These are phyloP conservation scores for Aspergillus luchuensis DNA, from an alignment of 2,329 filamentous ascomycete species.

Conservation along the genomic window DNA sequence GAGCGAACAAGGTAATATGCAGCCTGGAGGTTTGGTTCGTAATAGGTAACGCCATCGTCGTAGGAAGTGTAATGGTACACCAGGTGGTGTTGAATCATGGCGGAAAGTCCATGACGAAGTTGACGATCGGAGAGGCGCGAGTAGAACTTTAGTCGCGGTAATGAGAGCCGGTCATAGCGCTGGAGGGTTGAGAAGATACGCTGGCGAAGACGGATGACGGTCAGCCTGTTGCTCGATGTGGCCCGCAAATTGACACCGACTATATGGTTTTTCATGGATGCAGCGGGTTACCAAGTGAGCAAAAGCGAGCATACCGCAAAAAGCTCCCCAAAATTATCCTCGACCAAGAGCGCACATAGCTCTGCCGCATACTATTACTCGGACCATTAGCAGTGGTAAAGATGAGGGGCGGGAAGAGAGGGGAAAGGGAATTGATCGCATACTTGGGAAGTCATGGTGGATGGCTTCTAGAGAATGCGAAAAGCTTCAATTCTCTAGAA, in stretches of 20 bases:
- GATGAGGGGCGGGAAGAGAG: background rate
- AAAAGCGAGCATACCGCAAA: slow-evolving; percentile 69
- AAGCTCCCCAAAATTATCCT: slow-evolving; percentile 87
- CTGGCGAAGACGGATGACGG: slow-evolving; percentile 49
- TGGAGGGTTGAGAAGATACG: slow-evolving; percentile 81
- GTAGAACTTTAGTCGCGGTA: slow-evolving; percentile 68
- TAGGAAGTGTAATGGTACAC: slow-evolving; percentile 70
- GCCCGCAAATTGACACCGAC: background rate
- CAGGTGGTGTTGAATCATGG: slow-evolving; percentile 86
- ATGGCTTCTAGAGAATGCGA: slow-evolving; percentile 72
- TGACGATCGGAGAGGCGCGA: slow-evolving; percentile 74
- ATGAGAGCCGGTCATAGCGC: slow-evolving; percentile 73
- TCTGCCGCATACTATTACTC: slow-evolving; percentile 68
- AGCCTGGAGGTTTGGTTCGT: slow-evolving; percentile 78
- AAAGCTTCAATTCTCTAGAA: slow-evolving; percentile 70
- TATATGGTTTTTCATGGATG: background rate
- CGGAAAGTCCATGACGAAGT: slow-evolving; percentile 76
- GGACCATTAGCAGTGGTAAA: slow-evolving; percentile 30
- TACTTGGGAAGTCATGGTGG: slow-evolving; percentile 58
- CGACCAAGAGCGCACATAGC: slow-evolving; percentile 85
- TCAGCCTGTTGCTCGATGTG: slow-evolving; percentile 4
- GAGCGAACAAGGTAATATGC: slow-evolving; percentile 81
- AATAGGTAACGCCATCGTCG: slow-evolving; percentile 67
- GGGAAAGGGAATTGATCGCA: slow-evolving; percentile 32
- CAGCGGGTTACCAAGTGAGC: background rate